A percentile compares a stretch with the other conserved stretches of the same genome.
These are phyloP conservation scores for Cyberlindnera mycetangii DNA, from an alignment of 805 yeast genomes.

Conservation along the genomic window DNA sequence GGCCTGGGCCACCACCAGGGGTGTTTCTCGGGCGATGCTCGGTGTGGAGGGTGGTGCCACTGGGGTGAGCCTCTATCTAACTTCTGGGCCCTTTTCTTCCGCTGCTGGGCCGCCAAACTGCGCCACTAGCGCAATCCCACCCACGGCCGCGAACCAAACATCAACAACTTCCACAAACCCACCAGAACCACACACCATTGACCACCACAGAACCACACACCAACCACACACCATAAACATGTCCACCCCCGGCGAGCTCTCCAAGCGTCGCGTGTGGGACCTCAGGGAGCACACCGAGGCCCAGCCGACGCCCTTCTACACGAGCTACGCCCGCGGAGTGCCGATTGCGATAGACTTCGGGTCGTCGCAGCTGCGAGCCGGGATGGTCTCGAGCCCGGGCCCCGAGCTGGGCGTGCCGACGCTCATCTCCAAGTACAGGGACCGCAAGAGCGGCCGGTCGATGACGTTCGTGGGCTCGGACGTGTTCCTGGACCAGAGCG, in stretches of 20 bases:
- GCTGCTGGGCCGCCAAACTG: no score
- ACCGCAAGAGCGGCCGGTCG: conserved; percentile 60
- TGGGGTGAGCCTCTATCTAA: no score
- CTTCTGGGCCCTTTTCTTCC: no score
- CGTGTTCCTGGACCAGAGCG: conserved; percentile 63
- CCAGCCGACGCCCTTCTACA: conserved; percentile 44
- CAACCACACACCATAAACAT: conserved; percentile 4
- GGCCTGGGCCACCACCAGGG: not conserved
- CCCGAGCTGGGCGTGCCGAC: conserved; percentile 72
- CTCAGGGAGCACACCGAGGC: conserved; percentile 22
- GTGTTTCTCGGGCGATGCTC: no score
- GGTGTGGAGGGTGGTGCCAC: no score
- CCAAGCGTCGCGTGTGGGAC: conserved; percentile 22
- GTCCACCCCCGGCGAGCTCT: conserved; percentile 19
- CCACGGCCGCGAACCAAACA: not conserved
- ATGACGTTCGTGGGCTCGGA: conserved; percentile 84
- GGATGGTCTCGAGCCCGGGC: conserved; percentile 42
- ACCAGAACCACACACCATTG: not conserved
- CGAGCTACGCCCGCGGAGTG: conserved; percentile 46
- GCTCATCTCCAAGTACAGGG: conserved; percentile 70
- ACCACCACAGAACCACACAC: no score
- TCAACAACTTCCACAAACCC: not conserved
- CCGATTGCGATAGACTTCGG: conserved; percentile 95
- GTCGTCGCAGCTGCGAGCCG: conserved; percentile 54
- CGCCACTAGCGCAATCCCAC: no score